Base-by-base conservation (phyloP, 2,329 filamentous ascomycete genomes). In the Daldinia eschscholtzii region DNA sequence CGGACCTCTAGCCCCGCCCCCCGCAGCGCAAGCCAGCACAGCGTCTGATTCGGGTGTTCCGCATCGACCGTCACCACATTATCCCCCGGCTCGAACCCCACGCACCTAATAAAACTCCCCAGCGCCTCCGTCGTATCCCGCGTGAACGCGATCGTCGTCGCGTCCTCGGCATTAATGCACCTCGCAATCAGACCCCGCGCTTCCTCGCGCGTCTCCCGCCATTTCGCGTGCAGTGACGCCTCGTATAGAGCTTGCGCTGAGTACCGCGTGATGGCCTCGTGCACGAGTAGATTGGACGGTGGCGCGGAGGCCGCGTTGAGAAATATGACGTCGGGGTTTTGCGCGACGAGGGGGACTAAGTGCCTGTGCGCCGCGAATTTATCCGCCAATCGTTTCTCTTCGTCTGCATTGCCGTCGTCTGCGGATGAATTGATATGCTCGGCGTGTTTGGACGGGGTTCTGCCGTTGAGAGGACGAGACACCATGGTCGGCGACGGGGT, bases 81-180 rank as follows among this genome's bases (percentile, higher is more conserved):
- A 41, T 79, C 77, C 4, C 79, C 78, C 0, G 67, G 61, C 2
- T 61, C 7, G 28, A 79, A 73, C 0, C 39, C 33, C 4, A 79
- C 12, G 18, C 69, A 64, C 4, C 67, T 72, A 42, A 78, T 75
- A 61, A 80, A 79, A 33, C 59, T 64, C 2, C 74, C 74, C 0
- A 79, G 64, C 0, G 70, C 78, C 48, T 80, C 79, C 1, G 79
- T 80, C 0, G 79, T 80, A 55, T 80, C 77, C 2, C 77, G 73
- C 0, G 76, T 78, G 48, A 80, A 76, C 2, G 76, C 74, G 15
- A 80, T 69, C n/a, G 67, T 60, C 1, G 70, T 62, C 0, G 69
- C 56, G 0, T 69, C 57, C 2, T 75, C 65, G n/a, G 77, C 70
- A 44, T 76, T 74, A 70, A 80, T 75, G 61, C 77, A 78, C 7